A percentile compares a stretch with the other conserved stretches of the same genome.
Evolutionary conservation across 139 green algal species (phyloP).

Genomic region (Micractinium sp.): DNA sequence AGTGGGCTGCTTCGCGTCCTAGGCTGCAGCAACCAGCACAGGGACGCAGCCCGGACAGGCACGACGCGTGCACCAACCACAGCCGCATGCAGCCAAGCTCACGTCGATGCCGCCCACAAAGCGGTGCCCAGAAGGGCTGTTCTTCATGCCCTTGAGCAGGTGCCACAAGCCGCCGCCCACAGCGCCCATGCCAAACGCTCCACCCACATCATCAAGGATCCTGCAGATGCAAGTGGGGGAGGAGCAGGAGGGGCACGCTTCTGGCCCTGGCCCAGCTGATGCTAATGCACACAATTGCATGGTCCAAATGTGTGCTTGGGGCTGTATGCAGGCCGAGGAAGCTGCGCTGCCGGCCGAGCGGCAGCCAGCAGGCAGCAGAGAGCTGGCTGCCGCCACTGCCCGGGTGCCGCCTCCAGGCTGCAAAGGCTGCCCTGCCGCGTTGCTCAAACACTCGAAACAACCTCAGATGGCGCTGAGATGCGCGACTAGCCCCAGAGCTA

Average conservation of each 20-base stretch:
- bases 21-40: not conserved
- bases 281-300: no score
- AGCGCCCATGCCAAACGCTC: constrained; percentile 99
- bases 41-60: not conserved
- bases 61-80: not conserved
- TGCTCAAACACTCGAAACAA: no score
- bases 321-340: no score
- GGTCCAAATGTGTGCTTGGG: not conserved
- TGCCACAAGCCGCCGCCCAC: constrained; percentile 95
- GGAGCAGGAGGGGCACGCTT: no score
- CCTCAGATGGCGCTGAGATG: not conserved
- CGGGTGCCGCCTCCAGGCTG: not conserved
- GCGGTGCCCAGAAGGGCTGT: constrained; percentile 84
- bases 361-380: not conserved
- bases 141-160: constrained; percentile 91
- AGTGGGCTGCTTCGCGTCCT: no score
- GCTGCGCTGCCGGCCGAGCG: not conserved
- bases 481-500: not conserved
- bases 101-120: constrained; percentile 89
- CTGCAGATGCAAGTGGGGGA: constrained; percentile 42
- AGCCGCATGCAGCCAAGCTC: not conserved
- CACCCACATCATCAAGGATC: constrained; percentile 98
- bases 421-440: not conserved
- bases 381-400: not conserved
- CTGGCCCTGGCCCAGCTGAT: no score